Evolutionary conservation across 2,329 filamentous ascomycete genomes (phyloP).

Genomic region (Diaporthe batatas): DNA sequence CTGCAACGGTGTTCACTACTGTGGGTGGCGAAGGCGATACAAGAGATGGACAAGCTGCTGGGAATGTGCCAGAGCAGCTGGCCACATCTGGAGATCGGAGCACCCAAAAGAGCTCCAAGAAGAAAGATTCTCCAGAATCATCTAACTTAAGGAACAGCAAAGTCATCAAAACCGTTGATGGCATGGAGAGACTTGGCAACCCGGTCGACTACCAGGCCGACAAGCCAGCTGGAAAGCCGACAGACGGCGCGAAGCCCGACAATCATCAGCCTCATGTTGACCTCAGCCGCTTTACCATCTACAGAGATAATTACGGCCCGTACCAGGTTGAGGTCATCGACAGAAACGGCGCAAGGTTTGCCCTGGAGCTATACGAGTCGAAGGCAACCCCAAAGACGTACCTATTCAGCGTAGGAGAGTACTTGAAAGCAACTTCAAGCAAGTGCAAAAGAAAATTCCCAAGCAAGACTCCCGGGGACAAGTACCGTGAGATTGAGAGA

Average conservation of each 20-base stretch:
- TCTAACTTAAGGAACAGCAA: not conserved
- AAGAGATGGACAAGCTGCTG: not conserved
- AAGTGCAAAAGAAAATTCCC: constrained; percentile 54
- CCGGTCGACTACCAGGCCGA: not conserved
- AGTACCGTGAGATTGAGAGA: constrained; percentile 58
- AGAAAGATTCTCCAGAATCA: too few species aligned
- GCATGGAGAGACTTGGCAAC: not conserved
- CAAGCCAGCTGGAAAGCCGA: not conserved
- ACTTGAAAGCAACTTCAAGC: constrained; percentile 55
- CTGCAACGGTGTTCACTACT: not conserved
- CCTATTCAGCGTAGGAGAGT: constrained; percentile 68
- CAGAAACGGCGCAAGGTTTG: too few species aligned
- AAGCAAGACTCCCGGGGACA: constrained; percentile 54
- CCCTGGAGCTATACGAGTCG: constrained; percentile 77
- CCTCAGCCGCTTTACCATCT: constrained; percentile 71
- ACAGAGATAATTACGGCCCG: constrained; percentile 72
- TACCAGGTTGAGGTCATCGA: constrained; percentile 75
- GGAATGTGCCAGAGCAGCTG: not conserved
- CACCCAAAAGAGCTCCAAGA: not conserved
- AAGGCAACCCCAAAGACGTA: constrained; percentile 71
- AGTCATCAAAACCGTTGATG: not conserved
- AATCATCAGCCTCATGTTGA: not conserved
- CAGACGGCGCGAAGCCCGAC: not conserved
- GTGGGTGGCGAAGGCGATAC: not conserved
- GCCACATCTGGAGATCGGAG: not conserved